Evolutionary conservation across 306 rosid genomes (phyloP).

Genomic region (Dicorynia guianensis): DNA sequence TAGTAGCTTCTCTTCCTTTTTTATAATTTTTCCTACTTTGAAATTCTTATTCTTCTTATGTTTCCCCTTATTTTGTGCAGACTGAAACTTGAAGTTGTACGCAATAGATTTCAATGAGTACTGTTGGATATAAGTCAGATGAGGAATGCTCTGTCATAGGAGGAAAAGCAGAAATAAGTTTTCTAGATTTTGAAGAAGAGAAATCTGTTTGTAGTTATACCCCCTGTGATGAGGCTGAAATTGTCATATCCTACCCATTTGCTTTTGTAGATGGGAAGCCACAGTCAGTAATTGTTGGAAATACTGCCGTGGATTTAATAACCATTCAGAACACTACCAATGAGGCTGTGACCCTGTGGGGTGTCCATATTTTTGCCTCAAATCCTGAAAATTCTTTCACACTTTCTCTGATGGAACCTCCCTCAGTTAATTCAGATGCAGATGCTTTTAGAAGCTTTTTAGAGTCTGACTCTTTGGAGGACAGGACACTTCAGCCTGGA

Average conservation of each 20-base stretch:
- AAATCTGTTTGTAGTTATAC: slow-evolving; percentile 71
- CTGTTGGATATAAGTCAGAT: slow-evolving; percentile 54
- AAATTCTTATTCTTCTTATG: neutral
- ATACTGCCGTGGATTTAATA: slow-evolving; percentile 59
- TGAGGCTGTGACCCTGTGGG: slow-evolving; percentile 78
- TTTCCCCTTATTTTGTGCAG: slow-evolving; percentile 40
- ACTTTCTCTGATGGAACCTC: slow-evolving; percentile 84
- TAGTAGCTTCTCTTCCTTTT: neutral
- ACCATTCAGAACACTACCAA: slow-evolving; percentile 72
- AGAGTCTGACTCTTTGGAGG: slow-evolving; percentile 73
- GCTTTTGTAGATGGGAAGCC: slow-evolving; percentile 70
- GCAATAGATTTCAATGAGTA: slow-evolving; percentile 60
- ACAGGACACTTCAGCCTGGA: slow-evolving; percentile 80
- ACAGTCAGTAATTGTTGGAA: slow-evolving; percentile 62
- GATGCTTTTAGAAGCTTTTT: slow-evolving; percentile 50
- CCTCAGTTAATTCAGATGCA: slow-evolving; percentile 47
- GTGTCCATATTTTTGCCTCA: slow-evolving; percentile 78
- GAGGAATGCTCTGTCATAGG: slow-evolving; percentile 82
- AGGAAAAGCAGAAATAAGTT: slow-evolving; percentile 79
- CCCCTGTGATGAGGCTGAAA: slow-evolving; percentile 56
- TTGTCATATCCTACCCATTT: slow-evolving; percentile 77
- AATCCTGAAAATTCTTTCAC: slow-evolving; percentile 76
- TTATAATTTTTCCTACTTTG: neutral
- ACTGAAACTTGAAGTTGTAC: slow-evolving; percentile 37
- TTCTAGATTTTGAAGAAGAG: slow-evolving; percentile 81